Evolutionary conservation across 2,329 filamentous ascomycete genomes (phyloP), one percentile per base, ranked within the genome.

Genomic region (Trichophyton verrucosum): DNA sequence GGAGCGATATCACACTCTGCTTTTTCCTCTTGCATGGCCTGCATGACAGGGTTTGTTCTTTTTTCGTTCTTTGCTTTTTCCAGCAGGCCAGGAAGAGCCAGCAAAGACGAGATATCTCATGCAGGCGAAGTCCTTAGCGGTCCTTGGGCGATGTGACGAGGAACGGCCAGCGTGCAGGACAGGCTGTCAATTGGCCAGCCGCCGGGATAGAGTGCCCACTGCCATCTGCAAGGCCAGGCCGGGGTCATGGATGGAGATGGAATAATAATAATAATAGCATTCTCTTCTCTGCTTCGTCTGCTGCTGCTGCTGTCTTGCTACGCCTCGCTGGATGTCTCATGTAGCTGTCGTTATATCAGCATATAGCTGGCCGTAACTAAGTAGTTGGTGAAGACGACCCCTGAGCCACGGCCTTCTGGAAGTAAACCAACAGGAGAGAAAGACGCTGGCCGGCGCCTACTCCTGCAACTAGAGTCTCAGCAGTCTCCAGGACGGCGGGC

Each of bases 61-160:
- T 13, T 13, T 38, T 6, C 33, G 8, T 9, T 13, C 42, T 46
- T 46, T 47, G 44, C 44, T 20, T 11, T 47, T 38, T 38, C 33
- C 33, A 11, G 33, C 33, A 13, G 33, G 11, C 33, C 33, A 36
- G 33, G 8, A 36, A 11, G 33, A 36, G 11, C 33, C 33, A 38
- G 33, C 33, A 13, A 38, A 13, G 3, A 4, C 33, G 33, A 38
- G 33, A 38, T 9, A 38, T 38, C 33, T 38, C 33, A 47, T 47
- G 44, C 44, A 47, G 20, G 44, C 44, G 46, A 51, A 17, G 20
- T 22, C 20, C 20, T 22, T 30, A 49, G 44, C 20, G 44, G 42
- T 47, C 44, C 44, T 20, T 44, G 49, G 49, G 11, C 24, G 49
- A 55, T 55, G 49, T 55, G 51, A 55, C 51, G 24, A 55, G 51